Conservation (phyloP, 495 filamentous ascomycete genomes). For the Xylaria venustula region DNA sequence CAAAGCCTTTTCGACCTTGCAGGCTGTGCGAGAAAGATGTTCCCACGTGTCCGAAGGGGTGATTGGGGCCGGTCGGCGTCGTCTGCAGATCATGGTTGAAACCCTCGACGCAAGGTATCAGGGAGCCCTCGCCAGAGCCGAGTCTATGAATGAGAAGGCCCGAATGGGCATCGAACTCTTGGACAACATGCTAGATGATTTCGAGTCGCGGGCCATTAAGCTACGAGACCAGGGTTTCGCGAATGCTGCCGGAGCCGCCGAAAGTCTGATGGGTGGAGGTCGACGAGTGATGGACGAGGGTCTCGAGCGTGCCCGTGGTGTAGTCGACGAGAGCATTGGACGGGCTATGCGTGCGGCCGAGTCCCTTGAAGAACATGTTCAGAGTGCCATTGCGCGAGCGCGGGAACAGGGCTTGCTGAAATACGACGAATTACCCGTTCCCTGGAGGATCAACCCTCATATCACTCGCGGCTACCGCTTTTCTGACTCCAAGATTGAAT, state of each 20-base stretch:
- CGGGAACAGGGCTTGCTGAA: conserved; percentile 78
- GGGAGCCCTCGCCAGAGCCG: conserved; percentile 79
- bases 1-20: conserved; percentile 78
- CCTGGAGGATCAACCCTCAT: conserved; percentile 94
- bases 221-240: conserved; percentile 57
- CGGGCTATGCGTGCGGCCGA: conserved; percentile 75
- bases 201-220: conserved; percentile 76
- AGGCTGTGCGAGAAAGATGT: conserved; percentile 84
- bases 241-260: conserved; percentile 58
- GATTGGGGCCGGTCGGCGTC: conserved; percentile 79
- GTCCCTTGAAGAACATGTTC: conserved; percentile 72
- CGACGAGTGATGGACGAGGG: conserved; percentile 72
- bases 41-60: conserved; percentile 88
- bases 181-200: conserved; percentile 76
- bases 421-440: conserved; percentile 86
- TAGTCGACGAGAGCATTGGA: conserved; percentile 84
- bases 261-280: conserved; percentile 65
- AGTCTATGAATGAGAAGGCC: conserved; percentile 87
- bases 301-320: conserved; percentile 69
- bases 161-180: conserved; percentile 82
- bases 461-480: conserved; percentile 92
- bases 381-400: conserved; percentile 74
- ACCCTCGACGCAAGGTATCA: conserved; percentile 90
- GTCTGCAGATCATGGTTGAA: conserved; percentile 86
- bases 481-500: conserved; percentile 80